Base-by-base conservation (phyloP, 2,329 filamentous ascomycete species). In the Beauveria rudraprayagi region DNA sequence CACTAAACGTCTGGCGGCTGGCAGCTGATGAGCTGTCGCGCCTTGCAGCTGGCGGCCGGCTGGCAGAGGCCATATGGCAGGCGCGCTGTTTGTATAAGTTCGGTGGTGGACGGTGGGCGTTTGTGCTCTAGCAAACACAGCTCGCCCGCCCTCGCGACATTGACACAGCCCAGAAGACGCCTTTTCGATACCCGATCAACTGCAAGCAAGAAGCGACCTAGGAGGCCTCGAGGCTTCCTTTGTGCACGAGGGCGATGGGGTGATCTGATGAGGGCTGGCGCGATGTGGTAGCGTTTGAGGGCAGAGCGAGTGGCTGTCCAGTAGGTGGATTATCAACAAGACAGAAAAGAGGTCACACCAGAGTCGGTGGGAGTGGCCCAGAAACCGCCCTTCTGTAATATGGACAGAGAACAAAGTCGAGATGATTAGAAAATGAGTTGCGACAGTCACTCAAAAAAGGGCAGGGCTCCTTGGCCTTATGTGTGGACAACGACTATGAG, bases 31-130 rank as follows among this genome's bases (percentile, higher is more conserved):
- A 11, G 50, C 57, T 47, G 48, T 60, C 57, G n/a, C 53, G 57
- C 50, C 50, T 53, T 30, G 40, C 57, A 60, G 57, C 57, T 60
- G 48, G 57, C 57, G 48, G 57, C 57, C 57, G 48, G 50, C 57
- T 51, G 50, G 57, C 50, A 26, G 57, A 54, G 41, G 57, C 57
- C 50, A 57, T 57, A 57, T 50, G 55, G 44, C 55, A 22, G 22
- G 44, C 19, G 34, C 55, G 53, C 53, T 30, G 43, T 50, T 50
- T 50, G 28, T 57, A 11, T 56, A 56, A 50, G 46, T 24, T 48
- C 19, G 44, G 30, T 34, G 14, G 55, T 37, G 34, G 17, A 44
- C 9, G 24, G 44, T 57, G 22, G 55, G 22, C 30, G 56, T 17
- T 34, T 51, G 56, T 52, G 56, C 47, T 43, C 56, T 43, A 51